Evolutionary conservation across 1,139 yeast genomes (phyloP), one percentile per base, ranked within the genome.

Genomic region (Casaregolazyma lundiana): DNA sequence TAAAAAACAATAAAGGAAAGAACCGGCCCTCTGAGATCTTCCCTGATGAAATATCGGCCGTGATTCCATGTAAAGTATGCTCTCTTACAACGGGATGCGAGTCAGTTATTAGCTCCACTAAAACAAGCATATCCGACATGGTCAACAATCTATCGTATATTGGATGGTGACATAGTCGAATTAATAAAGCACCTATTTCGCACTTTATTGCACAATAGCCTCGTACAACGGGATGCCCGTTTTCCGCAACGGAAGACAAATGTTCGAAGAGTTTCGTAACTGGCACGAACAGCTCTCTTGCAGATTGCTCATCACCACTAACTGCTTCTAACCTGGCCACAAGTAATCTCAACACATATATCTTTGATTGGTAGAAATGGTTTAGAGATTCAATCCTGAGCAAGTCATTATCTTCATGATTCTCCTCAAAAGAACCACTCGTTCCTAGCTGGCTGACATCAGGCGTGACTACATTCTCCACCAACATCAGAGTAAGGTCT

Each of bases 71-170:
- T 39, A 83, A 63, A 55, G 86, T 81, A 3, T 58, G 57, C 1
- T 62, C 57, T 45, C 97, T 75, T 1, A 87, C 87, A 19, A 75
- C 64, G 8, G 71, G 64, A 41, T 76, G 74, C 38, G 78, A 79
- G 64, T 89, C 96, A 55, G 84, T 89, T 5, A 86, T 71, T 46
- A 89, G 66, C 45, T 76, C 71, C 0, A 81, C 71, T 44, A 87
- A 62, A 50, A 77, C 73, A 49, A 76, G 71, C 17, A 85, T 65
- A 11, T 78, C 75, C 0, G 67, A 58, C 2, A 83, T 77, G 16
- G 72, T 70, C 39, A 89, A 73, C 54, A 78, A 61, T 9, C 71
- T 70, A 53, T 78, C 80, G 53, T 76, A 80, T 5, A 63, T 61
- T 0, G 84, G 76, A 18, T 66, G 60, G 55, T 78, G 76, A 1